These are phyloP conservation scores for Ceratocystis ficicola DNA, from an alignment of 2,329 filamentous ascomycete species.

Conservation along the genomic window DNA sequence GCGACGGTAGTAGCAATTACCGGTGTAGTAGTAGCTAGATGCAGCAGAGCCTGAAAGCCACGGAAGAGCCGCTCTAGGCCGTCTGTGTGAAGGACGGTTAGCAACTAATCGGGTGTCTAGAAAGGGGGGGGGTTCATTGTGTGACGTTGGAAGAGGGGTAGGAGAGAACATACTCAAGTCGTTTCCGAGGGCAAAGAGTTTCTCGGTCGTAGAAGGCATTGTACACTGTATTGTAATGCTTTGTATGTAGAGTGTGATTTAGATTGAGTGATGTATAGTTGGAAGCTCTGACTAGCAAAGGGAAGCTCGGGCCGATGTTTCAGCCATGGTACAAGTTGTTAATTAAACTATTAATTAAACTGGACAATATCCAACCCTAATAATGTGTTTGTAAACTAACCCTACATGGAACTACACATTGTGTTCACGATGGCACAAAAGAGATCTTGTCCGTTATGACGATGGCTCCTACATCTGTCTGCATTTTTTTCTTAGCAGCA, in stretches of 20 bases:
- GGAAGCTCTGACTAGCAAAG: not conserved
- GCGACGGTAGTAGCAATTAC: conserved; percentile 30
- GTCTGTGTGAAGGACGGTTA: conserved; percentile 34
- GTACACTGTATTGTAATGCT: not conserved
- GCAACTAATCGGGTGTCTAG: conserved; percentile 38
- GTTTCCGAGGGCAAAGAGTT: conserved; percentile 34
- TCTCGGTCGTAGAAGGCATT: conserved; percentile 14
- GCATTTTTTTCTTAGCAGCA: not conserved
- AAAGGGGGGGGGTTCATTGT: not conserved
- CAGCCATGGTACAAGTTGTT: not conserved
- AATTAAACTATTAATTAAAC: not conserved
- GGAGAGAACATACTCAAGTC: conserved; percentile 33
- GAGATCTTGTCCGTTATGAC: not conserved
- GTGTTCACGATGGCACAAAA: not conserved
- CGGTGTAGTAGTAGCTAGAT: conserved; percentile 38
- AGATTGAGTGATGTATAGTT: not conserved
- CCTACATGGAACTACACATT: not conserved
- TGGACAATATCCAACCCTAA: not conserved
- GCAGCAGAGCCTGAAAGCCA: conserved; percentile 41
- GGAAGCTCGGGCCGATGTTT: conserved; percentile 4
- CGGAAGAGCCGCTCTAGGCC: conserved; percentile 51
- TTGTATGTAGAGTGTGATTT: not conserved
- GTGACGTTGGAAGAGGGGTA: not conserved
- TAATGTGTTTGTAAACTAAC: not conserved
- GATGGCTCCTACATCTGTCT: not conserved